phyloP scores from a whole-genome alignment of 257 asterid species.

The Solanum clarkiae region DNA sequence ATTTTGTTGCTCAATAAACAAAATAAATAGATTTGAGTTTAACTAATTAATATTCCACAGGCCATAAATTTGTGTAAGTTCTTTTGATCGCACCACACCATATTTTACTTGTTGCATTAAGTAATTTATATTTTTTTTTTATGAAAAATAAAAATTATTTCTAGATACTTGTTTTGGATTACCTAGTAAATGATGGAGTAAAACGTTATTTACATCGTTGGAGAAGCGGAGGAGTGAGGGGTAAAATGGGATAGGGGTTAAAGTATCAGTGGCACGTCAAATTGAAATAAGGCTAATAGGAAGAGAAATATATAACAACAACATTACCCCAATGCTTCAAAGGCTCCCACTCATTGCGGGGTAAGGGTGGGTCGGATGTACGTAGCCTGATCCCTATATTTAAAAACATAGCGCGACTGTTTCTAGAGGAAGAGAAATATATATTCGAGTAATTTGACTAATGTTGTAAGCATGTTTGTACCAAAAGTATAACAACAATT shows the following conservation, averaged over 20 bases:
- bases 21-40: background rate
- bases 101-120: background rate
- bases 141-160: too few species aligned
- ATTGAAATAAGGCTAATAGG: background rate
- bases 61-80: background rate
- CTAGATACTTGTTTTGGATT: too few species aligned
- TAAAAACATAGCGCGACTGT: too few species aligned
- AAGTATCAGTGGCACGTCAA: too few species aligned
- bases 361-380: too few species aligned
- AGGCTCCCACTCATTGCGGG: too few species aligned
- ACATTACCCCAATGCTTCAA: too few species aligned
- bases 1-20: background rate
- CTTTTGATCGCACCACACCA: background rate
- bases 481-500: too few species aligned
- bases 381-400: too few species aligned
- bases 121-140: too few species aligned
- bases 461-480: background rate
- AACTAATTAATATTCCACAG: background rate
- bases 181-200: background rate
- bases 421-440: background rate
- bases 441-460: background rate
- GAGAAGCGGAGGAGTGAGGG: background rate
- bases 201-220: accelerated
- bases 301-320: background rate
- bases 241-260: too few species aligned